Base-by-base conservation (phyloP, 2,329 filamentous ascomycete species). In the Pestalotiopsis sp. region DNA sequence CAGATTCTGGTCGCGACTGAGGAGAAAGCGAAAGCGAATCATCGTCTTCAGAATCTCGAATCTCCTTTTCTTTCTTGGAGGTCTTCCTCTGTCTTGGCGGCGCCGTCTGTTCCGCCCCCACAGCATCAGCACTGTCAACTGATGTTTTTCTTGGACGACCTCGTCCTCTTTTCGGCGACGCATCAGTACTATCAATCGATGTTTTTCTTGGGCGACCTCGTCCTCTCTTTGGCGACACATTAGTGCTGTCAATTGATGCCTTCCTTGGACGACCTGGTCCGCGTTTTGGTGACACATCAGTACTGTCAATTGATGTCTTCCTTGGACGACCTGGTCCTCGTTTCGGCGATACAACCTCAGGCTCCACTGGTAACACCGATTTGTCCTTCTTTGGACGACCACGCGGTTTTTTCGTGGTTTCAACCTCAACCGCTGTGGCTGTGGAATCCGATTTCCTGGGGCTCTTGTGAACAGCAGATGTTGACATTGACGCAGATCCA, bases 11-110 rank as follows among this genome's bases (percentile, higher is more conserved):
- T 1, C 80, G 80, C 4, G 79, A 81, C n/a, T 69, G 70, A 0
- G 80, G 76, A 3, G 80, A 81, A 56, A 72, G 77, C 64, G 72
- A 75, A 73, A 69, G 68, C 71, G 39, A 66, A 72, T 65, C 70
- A 6, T 76, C 70, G 12, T 86, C 84, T 27, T 85, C 86, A 0
- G 86, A 85, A 73, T 88, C 87, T 11, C 82, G 81, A 39, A 88
- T 86, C 73, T 89, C 87, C n/a, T 83, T 68, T 13, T 73, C 72
- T 68, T 74, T 70, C 3, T 62, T 31, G 2, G 64, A 31, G 1
- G 60, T 5, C 6, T 72, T 73, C 61, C 70, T 73, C n/a, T 72
- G 72, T 60, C 69, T 73, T 52, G 65, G 7, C 60, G 69, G 36
- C 66, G 68, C 36, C 66, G 52, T 31, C 56, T 66, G 3, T 58